Evolutionary conservation across 108 stramenopile genomes (phyloP), one percentile per base, ranked within the genome.

Genomic region (Fistulifera solaris): DNA sequence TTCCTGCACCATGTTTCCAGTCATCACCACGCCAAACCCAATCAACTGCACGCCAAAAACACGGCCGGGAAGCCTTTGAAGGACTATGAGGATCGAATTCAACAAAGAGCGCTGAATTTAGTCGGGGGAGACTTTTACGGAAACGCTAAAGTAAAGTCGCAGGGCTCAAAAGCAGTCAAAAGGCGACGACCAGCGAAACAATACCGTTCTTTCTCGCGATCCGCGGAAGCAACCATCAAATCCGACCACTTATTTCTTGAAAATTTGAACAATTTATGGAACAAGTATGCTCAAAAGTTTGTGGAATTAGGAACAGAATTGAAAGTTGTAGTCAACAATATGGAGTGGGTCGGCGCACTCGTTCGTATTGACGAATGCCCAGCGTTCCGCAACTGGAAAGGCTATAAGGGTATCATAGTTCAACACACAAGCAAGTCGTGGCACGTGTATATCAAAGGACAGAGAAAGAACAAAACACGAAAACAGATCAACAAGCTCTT

Each of bases 121-220:
- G 44, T 45, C 44, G 21, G 19, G 12, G 44, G 44, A 45, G 44
- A 21, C 16, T 19, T 40, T 45, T 19, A 45, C 44, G 44, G 44
- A 45, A 11, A 11, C 11, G 44, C 44, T 8, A 45, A 45, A 21
- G 4, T 11, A 19, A 19, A 21, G 11, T 45, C 21, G 44, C 44
- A 45, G 6, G 44, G 44, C 6, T 19, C 16, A 11, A 21, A 45
- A 19, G 44, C 6, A 45, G 11, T 11, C 44, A 45, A 45, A 45
- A 21, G 44, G 31, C 31, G 31, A 8, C 31, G 31, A 35, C 8
- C 31, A 3, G 3, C 31, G 6, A 35, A 35, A 35, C 21, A 45
- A 6, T 5, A 45, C 4, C 3, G 11, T 21, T 45, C 44, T 4
- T 17, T 45, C 11, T 19, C 21, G 19, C 4, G 11, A 45, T 19